Base-by-base conservation (phyloP, 805 yeast genomes). In the Candida koratica region DNA sequence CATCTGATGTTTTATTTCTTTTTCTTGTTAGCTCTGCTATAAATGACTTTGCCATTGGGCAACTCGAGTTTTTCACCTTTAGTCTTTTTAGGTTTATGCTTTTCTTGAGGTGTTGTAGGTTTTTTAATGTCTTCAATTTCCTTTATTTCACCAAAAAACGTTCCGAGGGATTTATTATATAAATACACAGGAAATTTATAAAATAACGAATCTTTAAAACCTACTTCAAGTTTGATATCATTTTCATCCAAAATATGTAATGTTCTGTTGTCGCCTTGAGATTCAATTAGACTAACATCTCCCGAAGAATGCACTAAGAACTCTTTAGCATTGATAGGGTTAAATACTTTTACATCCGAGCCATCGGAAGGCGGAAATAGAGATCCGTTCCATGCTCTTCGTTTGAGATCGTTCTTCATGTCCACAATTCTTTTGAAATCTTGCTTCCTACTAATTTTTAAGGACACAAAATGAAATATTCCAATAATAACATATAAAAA, bases 11-110 rank as follows among this genome's bases (percentile, higher is more conserved):
- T 7, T 7, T 24, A 6, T 24, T 14, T 24, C 28, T 23, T 16
- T 14, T 32, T 17, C 29, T 25, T 32, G 17, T 36, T 36, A 18
- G 17, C 12, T 39, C 67, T 52, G 7, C 60, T 58, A 37, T 63
- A 64, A 12, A 75, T 65, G 8, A 75, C 74, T 50, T 78, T 78
- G 1, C 85, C 85, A 48, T 79, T 79, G 7, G 82, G 81, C 41
- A 79, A 60, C 33, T 66, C 75, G 29, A 62, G 54, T 44, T 67
- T 73, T 38, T 68, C 68, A 7, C 74, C 76, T 34, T 53, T 57
- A 16, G 51, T 60, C 13, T 47, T 50, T 40, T 54, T 61, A 32
- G 47, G 51, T 42, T 58, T 59, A 27, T 47, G 38, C 22, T 48
- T 43, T 6, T 29, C 32, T 19, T 25, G 17, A 14, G 16, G 6